Evolutionary conservation across 306 rosid species (phyloP).

Genomic region (Prunus campanulata): DNA sequence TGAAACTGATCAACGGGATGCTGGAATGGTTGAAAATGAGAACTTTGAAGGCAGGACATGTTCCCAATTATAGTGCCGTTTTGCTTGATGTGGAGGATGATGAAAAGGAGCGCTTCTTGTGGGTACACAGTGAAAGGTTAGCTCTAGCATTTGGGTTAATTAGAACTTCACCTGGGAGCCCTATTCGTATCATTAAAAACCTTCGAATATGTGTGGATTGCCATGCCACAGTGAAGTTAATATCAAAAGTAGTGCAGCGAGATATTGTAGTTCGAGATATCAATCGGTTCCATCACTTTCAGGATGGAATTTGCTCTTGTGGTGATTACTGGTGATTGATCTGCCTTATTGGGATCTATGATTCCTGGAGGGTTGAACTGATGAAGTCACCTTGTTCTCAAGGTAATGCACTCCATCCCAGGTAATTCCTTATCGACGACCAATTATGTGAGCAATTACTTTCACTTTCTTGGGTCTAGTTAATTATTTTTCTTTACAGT

Average conservation of each 20-base stretch:
- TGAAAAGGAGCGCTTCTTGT: slow-evolving; percentile 67
- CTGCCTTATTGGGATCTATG: slow-evolving; percentile 5
- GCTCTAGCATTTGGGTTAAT: slow-evolving; percentile 76
- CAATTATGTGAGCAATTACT: neutral
- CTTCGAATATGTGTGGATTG: slow-evolving; percentile 84
- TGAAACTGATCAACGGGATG: slow-evolving; percentile 51
- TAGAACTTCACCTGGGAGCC: slow-evolving; percentile 58
- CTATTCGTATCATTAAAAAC: slow-evolving; percentile 69
- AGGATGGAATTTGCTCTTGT: slow-evolving; percentile 61
- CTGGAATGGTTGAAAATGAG: slow-evolving; percentile 59
- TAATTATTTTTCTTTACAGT: neutral
- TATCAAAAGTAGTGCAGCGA: slow-evolving; percentile 54
- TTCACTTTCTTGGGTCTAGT: neutral
- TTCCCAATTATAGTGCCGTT: slow-evolving; percentile 51
- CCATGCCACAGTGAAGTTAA: slow-evolving; percentile 66
- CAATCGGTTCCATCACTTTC: slow-evolving; percentile 79
- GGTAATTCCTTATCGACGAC: slow-evolving; percentile 5
- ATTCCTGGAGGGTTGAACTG: slow-evolving; percentile 3
- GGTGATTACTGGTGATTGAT: slow-evolving; percentile 67
- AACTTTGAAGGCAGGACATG: slow-evolving; percentile 61
- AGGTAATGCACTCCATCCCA: neutral
- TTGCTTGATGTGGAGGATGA: slow-evolving; percentile 72
- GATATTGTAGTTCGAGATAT: slow-evolving; percentile 67
- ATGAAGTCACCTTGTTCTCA: slow-evolving; percentile 8
- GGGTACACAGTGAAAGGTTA: slow-evolving; percentile 79